Evolutionary conservation across 257 asterid genomes (phyloP).

Genomic region (Penstemon davidsonii): DNA sequence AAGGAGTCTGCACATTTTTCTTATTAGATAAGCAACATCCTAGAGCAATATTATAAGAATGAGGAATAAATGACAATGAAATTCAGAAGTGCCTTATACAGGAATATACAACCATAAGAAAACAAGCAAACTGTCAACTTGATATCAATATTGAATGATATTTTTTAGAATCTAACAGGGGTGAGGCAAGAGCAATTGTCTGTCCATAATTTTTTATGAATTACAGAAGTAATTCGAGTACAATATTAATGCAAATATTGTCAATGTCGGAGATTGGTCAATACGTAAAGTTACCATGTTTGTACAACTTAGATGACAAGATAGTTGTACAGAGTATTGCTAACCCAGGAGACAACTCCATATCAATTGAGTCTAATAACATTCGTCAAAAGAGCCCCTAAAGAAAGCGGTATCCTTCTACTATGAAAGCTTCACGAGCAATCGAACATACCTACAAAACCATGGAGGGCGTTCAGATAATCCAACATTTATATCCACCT

Average conservation of each 20-base stretch:
- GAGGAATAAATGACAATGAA: neutral
- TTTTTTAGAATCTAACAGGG: neutral
- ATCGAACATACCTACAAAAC: conserved; percentile 75
- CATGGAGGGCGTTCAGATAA: conserved; percentile 82
- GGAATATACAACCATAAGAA: neutral
- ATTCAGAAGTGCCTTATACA: neutral
- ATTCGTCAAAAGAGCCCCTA: neutral
- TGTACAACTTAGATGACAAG: neutral
- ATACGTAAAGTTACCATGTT: neutral
- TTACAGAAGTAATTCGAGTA: neutral
- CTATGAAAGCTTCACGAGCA: neutral
- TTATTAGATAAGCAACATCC: neutral
- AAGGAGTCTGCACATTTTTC: neutral
- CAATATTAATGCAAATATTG: neutral
- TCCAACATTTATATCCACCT: conserved; percentile 83
- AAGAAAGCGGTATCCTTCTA: neutral
- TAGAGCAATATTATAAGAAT: neutral
- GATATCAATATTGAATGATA: neutral
- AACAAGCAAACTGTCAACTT: neutral
- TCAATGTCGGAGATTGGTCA: neutral
- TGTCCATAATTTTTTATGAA: neutral
- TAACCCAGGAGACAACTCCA: neutral
- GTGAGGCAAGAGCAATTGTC: neutral
- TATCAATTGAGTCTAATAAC: neutral
- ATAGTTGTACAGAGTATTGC: neutral